These are phyloP conservation scores for Epichloe glyceriae DNA, from an alignment of 2,329 filamentous ascomycete genomes.

Conservation along the genomic window DNA sequence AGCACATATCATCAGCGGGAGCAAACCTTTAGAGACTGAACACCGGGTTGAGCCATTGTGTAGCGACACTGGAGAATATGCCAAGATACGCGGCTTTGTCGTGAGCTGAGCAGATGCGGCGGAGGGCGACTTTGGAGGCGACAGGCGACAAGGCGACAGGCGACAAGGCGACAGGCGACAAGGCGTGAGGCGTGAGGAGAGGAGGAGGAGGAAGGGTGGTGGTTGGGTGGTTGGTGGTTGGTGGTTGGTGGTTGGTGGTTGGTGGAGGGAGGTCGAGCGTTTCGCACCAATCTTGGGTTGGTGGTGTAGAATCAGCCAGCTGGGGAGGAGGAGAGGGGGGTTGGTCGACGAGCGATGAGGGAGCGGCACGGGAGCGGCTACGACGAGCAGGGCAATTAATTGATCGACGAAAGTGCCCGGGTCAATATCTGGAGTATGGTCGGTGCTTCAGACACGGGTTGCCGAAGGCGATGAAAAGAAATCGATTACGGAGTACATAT, in stretches of 20 bases:
- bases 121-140: neutral
- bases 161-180: neutral
- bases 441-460: too few relatives aligned
- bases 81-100: neutral
- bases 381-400: too few relatives aligned
- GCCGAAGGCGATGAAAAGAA: neutral
- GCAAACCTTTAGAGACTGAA: constrained; percentile 81
- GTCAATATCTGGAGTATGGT: too few relatives aligned
- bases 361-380: too few relatives aligned
- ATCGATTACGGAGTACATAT: neutral
- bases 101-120: constrained; percentile 4
- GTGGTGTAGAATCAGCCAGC: too few relatives aligned
- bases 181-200: neutral
- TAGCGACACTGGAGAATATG: constrained; percentile 3
- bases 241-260: neutral
- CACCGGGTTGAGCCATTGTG: constrained; percentile 66
- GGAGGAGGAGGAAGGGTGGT: constrained; percentile 4
- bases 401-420: too few relatives aligned
- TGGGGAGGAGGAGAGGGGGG: too few relatives aligned
- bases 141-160: neutral
- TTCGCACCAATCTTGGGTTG: too few relatives aligned
- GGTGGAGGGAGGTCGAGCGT: neutral
- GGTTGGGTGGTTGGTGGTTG: neutral
- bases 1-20: neutral
- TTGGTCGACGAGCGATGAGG: too few relatives aligned